Conservation (phyloP, 495 filamentous ascomycete species). For the Xylaria acuta region DNA sequence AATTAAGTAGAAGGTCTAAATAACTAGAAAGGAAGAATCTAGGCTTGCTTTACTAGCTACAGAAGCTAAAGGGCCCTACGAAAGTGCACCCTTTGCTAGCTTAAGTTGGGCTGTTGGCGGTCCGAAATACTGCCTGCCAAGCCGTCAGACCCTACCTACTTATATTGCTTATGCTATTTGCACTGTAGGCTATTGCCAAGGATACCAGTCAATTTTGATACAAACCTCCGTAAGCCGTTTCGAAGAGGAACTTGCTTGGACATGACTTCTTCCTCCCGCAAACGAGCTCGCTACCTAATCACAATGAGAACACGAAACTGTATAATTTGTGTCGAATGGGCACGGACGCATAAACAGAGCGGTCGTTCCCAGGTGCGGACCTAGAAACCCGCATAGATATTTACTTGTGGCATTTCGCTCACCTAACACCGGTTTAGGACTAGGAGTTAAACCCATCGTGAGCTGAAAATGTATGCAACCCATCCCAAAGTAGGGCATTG, state of each 20-base stretch:
- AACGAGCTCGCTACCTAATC: neutral
- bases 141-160: no score
- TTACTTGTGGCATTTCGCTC: neutral
- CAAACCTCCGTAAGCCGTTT: no score
- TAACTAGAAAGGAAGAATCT: no score
- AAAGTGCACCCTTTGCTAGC: no score
- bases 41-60: no score
- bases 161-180: no score
- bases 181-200: no score
- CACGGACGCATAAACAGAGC: neutral
- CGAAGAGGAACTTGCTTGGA: neutral
- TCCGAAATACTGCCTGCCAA: no score
- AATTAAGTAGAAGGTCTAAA: no score
- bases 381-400: neutral
- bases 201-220: no score
- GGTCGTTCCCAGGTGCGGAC: neutral
- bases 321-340: neutral
- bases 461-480: conserved; percentile 16
- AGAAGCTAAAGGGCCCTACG: no score
- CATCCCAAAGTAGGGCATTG: neutral
- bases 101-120: no score
- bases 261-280: neutral
- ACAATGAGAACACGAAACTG: neutral
- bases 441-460: conserved; percentile 1
- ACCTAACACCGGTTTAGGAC: neutral